These are phyloP conservation scores for Fusarium goolgardi DNA, from an alignment of 2,329 filamentous ascomycete species.

Conservation along the genomic window DNA sequence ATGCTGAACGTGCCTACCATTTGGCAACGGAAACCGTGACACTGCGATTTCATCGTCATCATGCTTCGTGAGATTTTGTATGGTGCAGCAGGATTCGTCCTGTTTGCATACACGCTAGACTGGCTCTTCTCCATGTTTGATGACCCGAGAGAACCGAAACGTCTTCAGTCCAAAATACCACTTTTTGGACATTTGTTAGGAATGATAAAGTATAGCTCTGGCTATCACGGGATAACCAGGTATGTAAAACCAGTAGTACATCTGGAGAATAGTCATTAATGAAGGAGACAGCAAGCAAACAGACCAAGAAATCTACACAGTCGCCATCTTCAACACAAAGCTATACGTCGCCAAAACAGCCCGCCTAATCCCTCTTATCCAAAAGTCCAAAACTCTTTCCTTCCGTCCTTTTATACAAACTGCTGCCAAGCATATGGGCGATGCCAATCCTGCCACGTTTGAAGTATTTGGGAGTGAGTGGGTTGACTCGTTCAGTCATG, in stretches of 20 bases:
- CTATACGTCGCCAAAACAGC: constrained; percentile 46
- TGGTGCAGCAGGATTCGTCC: constrained; percentile 9
- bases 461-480: constrained; percentile 32
- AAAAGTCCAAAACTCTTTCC: constrained; percentile 44
- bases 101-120: constrained; percentile 35
- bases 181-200: constrained; percentile 39
- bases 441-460: constrained; percentile 6
- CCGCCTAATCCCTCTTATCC: constrained; percentile 45
- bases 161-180: constrained; percentile 29
- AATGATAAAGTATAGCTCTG: constrained; percentile 27
- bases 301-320: constrained; percentile 46
- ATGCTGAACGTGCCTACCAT: neutral
- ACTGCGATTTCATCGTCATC: neutral
- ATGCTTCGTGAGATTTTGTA: constrained; percentile 36
- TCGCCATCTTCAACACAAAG: constrained; percentile 46
- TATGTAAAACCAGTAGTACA: neutral
- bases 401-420: constrained; percentile 48
- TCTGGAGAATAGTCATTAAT: neutral
- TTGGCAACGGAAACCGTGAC: neutral
- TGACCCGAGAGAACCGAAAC: constrained; percentile 35
- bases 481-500: constrained; percentile 25
- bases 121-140: constrained; percentile 35
- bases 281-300: constrained; percentile 7
- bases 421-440: constrained; percentile 26
- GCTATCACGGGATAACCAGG: constrained; percentile 36